Evolutionary conservation across 2,329 filamentous ascomycete genomes (phyloP), one percentile per base, ranked within the genome.

Genomic region (Lasiodiplodia sp.): DNA sequence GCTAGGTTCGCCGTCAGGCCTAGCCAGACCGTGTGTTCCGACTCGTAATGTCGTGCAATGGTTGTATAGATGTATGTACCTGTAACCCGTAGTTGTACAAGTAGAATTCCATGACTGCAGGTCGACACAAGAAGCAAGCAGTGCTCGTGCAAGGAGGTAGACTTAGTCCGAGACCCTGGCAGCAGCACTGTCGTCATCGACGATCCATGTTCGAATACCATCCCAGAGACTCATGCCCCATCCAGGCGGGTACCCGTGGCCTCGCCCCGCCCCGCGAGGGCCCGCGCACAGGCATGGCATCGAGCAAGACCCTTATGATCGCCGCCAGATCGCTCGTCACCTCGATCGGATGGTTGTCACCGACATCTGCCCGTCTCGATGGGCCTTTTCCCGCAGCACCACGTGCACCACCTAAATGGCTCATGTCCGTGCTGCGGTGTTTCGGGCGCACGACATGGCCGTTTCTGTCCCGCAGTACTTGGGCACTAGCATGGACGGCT

Each of bases 251-350:
- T 47, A 21, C 44, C 40, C 40, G 40, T 10, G 31, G 31, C 31
- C 28, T 28, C 38, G 38, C 58, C 25, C 40, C 58, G 58, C 57
- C 57, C 38, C 57, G 60, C 28, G 44, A 63, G 16, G 25, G 12
- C 28, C n/a, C 16, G 44, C 60, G 60, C 60, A 64, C 47, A 64
- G 60, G 60, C 60, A 38, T 64, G 34, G 47, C 60, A 49, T 53
- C 60, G n/a, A 52, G 23, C 28, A 64, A 38, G 60, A 64, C 44
- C 60, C 60, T 64, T 53, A 53, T 64, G 60, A 64, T 64, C 60
- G 60, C 47, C 58, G 44, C 25, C 37, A 31, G 60, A 64, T 64
- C 60, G 60, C 60, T 21, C n/a, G n/a, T 23, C 28, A 52, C 28
- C 47, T 31, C 60, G 60, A 64, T 52, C 47, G 44, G 44, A 52